Percentiles rank a stretch among this genome's conserved stretches.
phyloP scores from a whole-genome alignment of 495 filamentous ascomycete genomes.

The Parathielavia hyrcaniae region DNA sequence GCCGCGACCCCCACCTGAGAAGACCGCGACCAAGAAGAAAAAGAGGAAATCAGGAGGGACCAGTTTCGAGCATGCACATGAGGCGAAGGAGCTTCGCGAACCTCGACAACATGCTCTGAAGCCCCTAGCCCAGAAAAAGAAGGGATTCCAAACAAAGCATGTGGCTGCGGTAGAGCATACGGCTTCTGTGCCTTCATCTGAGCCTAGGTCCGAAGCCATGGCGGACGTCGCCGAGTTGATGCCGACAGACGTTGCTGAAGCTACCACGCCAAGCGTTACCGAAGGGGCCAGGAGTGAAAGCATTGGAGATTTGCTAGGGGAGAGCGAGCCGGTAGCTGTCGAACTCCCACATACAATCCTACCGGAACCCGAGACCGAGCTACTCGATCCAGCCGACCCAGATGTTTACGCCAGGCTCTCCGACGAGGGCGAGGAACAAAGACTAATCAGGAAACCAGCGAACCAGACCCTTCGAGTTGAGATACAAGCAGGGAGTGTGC shows the following conservation, averaged over 20 bases:
- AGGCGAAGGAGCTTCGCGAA: not conserved
- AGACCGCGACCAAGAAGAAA: not conserved
- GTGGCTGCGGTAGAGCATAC: not conserved
- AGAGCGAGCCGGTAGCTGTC: not conserved
- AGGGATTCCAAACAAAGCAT: not conserved
- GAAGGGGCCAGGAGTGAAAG: not conserved
- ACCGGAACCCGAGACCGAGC: not conserved
- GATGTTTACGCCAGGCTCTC: slow-evolving; percentile 20
- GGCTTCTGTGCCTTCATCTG: not conserved
- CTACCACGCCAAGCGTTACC: not conserved
- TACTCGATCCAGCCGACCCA: not conserved
- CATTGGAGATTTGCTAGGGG: not conserved
- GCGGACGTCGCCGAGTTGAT: not conserved
- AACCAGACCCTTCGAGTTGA: slow-evolving; percentile 29
- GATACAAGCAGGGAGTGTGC: slow-evolving; percentile 8
- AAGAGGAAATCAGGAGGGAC: not conserved
- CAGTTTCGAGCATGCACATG: not conserved
- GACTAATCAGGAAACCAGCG: slow-evolving; percentile 19
- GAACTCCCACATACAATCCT: not conserved
- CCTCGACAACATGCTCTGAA: not conserved
- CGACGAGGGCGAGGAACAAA: not conserved
- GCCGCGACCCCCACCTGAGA: not conserved
- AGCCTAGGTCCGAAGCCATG: not conserved
- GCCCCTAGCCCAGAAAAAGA: not conserved
- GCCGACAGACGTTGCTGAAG: not conserved